Base-by-base conservation (phyloP, 2,329 filamentous ascomycete genomes). In the Cladosporium velox region DNA sequence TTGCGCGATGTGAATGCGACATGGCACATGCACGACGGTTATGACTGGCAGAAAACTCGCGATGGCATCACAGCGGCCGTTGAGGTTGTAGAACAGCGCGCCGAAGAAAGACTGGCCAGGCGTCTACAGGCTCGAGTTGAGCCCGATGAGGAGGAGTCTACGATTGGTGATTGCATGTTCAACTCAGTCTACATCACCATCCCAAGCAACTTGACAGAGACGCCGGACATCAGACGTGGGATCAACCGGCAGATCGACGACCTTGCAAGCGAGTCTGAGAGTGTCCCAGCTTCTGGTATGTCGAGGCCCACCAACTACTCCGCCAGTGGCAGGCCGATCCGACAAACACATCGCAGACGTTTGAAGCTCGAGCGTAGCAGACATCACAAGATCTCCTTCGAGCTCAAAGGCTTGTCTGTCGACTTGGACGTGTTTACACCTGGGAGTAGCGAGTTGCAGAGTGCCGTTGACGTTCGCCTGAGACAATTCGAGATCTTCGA, bases 151-250 rank as follows among this genome's bases (percentile, higher is more conserved):
- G 90, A 93, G 52, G 91, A 93, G 77, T 91, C 88, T 14, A 91
- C 91, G 6, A 96, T 98, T 77, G 93, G 92, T 6, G 96, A 99
- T 76, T 96, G 96, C 72, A 83, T 99, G 18, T 99, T 99, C 84
- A 98, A 99, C 76, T 99, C 95, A 0, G 97, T 99, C 64, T 99
- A 97, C 80, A 97, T 99, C 72, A 93, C 91, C 15, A 91, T 99
- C 21, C 91, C 94, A 0, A 86, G 91, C 12, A 95, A 93, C 71
- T 88, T 90, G 66, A 69, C 71, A 26, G 94, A 98, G 72, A 92
- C 93, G 5, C 87, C 87, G 63, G 92, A 96, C 34, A 84, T 98
- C 11, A 85, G 91, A 4, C 87, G 88, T 55, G 91, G 91, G 47
- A 97, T 99, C 78, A 97, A 97, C 74, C 88, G 90, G 66, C 88